Evolutionary conservation across 2,329 filamentous ascomycete genomes (phyloP), one percentile per base, ranked within the genome.

Genomic region (Fusarium bulbicola): DNA sequence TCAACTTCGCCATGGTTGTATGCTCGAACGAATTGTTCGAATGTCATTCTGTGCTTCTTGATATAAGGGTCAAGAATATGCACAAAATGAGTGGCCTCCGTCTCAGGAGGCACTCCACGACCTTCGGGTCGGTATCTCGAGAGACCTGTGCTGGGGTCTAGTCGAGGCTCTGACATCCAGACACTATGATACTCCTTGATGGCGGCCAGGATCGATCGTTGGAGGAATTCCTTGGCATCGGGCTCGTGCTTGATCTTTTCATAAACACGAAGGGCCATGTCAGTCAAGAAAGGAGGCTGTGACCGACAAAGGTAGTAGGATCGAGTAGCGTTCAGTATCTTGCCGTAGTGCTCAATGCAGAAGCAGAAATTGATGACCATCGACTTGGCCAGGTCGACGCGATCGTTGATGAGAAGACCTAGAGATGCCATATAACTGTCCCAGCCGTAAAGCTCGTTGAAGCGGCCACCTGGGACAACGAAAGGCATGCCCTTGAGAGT

Each of bases 361-460:
- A 99, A 99, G 82, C 94, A 97, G 82, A 98, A 98, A 85, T 99
- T 97, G 77, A 90, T 87, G 58, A 98, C 95, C 94, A 99, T 98
- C 56, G 92, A 89, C 85, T 98, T 97, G 75, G 95, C 95, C 62
- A 98, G 85, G 78, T 98, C 91, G 28, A 94, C 91, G 66, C 93
- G 91, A 80, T 96, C 93, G 79, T 95, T 94, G 76, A 94, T 90
- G 66, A 98, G 86, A 66, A 99, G 87, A 24, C 96, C 96, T 7
- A 98, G 86, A 10, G 95, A 96, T 81, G 95, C 94, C 95, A 99
- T 98, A 85, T 98, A 99, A 81, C 95, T 98, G 83, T 99, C 96
- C 96, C 96, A 99, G 52, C 95, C 95, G 80, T 99, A 99, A 28
- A 99, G 84, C 82, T 99, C 96, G 82, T 99, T 99, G 90, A 99